Evolutionary conservation across 1,284 basidiomycete genomes (phyloP), one percentile per base, ranked within the genome.

Genomic region (Exsudoporus floridanus): DNA sequence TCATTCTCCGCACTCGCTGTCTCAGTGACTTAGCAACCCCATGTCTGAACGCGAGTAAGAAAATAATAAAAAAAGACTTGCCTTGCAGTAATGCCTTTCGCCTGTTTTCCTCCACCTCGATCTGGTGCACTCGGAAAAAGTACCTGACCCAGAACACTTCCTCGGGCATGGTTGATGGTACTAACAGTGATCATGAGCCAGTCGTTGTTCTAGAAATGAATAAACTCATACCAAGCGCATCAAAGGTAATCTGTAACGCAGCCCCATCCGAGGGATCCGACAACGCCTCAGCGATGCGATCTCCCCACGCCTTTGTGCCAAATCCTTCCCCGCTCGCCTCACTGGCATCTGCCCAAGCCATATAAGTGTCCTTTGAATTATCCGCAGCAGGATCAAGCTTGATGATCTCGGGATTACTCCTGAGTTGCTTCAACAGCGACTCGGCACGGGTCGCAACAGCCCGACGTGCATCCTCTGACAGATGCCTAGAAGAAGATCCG

Each of bases 81-180:
- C 93, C 86, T 76, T 88, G 81, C 18, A 98, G 73, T 23, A 97
- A 71, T 27, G 83, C 81, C 70, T 91, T 92, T 54, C 94, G 83
- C 60, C 86, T 86, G 62, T 83, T 83, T 66, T 94, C 92, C 60
- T 95, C 92, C 27, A 77, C 73, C 57, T 89, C 84, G 55, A 97
- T 94, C 70, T 94, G 91, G 67, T 90, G 77, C 33, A 86, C 83
- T 34, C 94, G 83, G 83, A 95, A 98, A 73, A 95, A 93, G 72
- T 94, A 97, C 14, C 94, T 79, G 45, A 83, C 81, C 94, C 94
- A 97, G 73, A 97, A 98, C 36, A 78, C 77, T 41, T 86, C 81
- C 49, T 82, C 78, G 2, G 80, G 76, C 60, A 96, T 73, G 50
- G 77, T 74, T 19, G 81, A 78, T 4, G 92, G 91, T 1, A 94